A percentile compares a stretch with the other conserved stretches of the same genome.
Evolutionary conservation across 2,329 filamentous ascomycete genomes (phyloP).

Genomic region (Rutstroemia sp.): DNA sequence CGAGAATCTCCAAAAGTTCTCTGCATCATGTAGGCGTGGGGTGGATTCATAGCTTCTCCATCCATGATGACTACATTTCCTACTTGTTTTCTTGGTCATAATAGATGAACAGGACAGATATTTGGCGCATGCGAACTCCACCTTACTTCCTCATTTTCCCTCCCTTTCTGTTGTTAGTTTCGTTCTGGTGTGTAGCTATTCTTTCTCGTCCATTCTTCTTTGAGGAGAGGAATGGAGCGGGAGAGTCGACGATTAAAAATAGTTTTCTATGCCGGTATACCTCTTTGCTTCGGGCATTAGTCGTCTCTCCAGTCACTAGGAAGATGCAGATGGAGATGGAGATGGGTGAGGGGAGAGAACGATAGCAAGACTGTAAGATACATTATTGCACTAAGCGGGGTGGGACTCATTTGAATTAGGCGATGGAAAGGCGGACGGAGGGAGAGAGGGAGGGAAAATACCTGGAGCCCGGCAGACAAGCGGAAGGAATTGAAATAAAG

Average conservation of each 20-base stretch:
- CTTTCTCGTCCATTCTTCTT: background rate
- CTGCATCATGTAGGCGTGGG: background rate
- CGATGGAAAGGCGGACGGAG: background rate
- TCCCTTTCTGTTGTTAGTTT: background rate
- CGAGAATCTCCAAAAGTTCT: conserved; percentile 5
- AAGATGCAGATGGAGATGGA: no score
- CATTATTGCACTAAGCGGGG: background rate
- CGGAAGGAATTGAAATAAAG: background rate
- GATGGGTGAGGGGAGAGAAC: background rate
- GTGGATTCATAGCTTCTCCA: background rate
- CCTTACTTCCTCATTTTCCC: background rate
- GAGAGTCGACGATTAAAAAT: background rate
- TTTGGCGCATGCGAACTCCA: background rate
- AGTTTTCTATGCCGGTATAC: no score
- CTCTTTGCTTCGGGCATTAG: no score
- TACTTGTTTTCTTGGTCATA: background rate
- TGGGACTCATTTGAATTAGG: background rate
- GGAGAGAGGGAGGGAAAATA: background rate
- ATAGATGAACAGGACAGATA: background rate
- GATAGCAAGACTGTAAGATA: background rate
- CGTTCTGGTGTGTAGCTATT: background rate
- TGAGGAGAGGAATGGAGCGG: background rate
- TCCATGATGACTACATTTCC: background rate
- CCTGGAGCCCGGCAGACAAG: background rate
- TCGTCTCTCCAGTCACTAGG: no score